Base-by-base conservation (phyloP, 305 asterid genomes). In the Fraxinus greggii region DNA sequence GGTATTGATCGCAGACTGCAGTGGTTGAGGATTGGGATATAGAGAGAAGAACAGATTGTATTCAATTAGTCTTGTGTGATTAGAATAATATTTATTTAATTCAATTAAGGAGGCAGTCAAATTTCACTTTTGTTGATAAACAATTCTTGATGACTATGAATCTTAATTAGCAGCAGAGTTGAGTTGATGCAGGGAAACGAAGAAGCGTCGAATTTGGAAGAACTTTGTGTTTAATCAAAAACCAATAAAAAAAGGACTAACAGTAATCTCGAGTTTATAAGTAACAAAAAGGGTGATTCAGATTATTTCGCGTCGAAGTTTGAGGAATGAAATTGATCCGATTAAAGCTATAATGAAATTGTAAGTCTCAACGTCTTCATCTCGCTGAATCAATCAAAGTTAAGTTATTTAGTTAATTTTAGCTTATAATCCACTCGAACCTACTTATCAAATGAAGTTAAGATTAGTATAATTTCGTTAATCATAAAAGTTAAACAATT, bases 11-110 rank as follows among this genome's bases (percentile, higher is more conserved):
- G 35, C 70, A 3, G 13, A 63, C 32, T 9, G 35, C 28, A 72
- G 70, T 77, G 13, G 69, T 59, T 81, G 83, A 77, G 70, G 72
- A 45, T 82, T 73, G 85, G 21, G 23, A 15, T 48, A 48, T 48
- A 17, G 23, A 48, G 61, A 48, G 61, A 48, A 4, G 23, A 51
- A 51, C 61, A 4, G 1, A 51, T 4, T 51, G 23, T 51, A 17
- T 51, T 51, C 61, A 51, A 51, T 51, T 17, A 3, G 17, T 12
- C 54, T 42, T 12, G 54, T 42, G 54, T 12, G n/a, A 42, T 42
- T 42, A 36, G 12, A 36, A 35, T 35, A 35, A 35, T 35, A 35
- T 6, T 7, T 42, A 42, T 42, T 42, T 12, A 42, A 42, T 42
- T 42, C 54, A 42, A 42, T 10, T 42, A 12, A 42, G 54, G 17